Evolutionary conservation across 495 filamentous ascomycete genomes (phyloP).

Genomic region (Corynascus novoguineensis): DNA sequence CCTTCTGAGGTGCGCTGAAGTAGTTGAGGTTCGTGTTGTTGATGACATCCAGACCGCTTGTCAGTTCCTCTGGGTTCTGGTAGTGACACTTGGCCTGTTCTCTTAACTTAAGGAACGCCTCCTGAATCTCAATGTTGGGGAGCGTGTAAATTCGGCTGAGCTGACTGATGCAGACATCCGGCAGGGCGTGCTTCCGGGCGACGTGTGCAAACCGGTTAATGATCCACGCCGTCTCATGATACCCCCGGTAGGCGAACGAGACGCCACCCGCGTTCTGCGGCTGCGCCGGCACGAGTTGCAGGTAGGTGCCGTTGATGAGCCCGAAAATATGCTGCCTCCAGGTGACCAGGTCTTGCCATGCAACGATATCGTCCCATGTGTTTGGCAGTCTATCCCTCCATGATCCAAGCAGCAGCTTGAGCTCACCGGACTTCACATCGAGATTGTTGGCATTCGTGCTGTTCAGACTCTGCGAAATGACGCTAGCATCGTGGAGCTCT

Average conservation of each 20-base stretch:
- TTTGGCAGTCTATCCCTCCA: constrained; percentile 97
- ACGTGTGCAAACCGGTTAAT: constrained; percentile 99
- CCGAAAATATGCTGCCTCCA: constrained; percentile 99
- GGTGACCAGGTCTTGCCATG: constrained; percentile 97
- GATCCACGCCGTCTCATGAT: constrained; percentile 99
- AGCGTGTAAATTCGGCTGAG: constrained; percentile 96
- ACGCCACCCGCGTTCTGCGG: constrained; percentile 66
- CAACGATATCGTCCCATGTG: constrained; percentile 98
- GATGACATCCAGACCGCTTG: constrained; percentile 90
- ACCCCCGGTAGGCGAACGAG: constrained; percentile 93
- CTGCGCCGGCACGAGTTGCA: constrained; percentile 75
- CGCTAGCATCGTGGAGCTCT: constrained; percentile 93
- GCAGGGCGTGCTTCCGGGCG: constrained; percentile 91
- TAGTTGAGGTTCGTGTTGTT: constrained; percentile 99
- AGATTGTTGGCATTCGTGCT: constrained; percentile 79
- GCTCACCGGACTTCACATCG: constrained; percentile 88
- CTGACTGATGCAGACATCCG: constrained; percentile 94
- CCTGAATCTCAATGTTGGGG: constrained; percentile 98
- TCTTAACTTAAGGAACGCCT: constrained; percentile 93
- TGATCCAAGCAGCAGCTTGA: constrained; percentile 87
- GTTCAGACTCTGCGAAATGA: constrained; percentile 84
- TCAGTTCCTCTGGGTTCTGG: constrained; percentile 86
- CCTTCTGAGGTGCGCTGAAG: constrained; percentile 92
- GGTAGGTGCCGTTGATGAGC: constrained; percentile 90
- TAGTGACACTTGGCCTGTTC: constrained; percentile 99